These are phyloP conservation scores for Asclepias syriaca DNA, from an alignment of 257 asterid species.

Conservation along the genomic window DNA sequence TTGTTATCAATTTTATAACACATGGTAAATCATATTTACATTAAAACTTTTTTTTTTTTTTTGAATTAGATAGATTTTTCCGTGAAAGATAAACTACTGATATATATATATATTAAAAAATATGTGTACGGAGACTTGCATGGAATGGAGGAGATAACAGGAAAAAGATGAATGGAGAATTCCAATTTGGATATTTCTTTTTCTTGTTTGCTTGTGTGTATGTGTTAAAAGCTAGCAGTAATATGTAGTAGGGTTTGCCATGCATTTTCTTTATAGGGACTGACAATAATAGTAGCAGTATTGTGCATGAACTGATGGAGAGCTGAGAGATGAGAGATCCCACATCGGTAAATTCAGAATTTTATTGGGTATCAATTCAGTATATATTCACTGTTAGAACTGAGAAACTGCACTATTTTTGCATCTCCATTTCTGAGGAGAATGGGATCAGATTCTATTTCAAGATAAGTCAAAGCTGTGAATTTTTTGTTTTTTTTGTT, in stretches of 20 bases:
- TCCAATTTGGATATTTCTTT: not conserved
- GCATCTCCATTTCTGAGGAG: not conserved
- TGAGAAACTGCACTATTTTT: not conserved
- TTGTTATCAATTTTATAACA: too few relatives aligned
- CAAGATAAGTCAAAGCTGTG: conserved; percentile 1
- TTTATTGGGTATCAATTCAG: not conserved
- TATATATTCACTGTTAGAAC: not conserved
- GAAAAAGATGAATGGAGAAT: not conserved
- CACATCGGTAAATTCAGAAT: not conserved
- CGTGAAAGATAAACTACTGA: too few relatives aligned
- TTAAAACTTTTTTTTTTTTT: too few relatives aligned
- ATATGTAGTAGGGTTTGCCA: not conserved
- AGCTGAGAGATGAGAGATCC: not conserved
- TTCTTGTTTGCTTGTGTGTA: not conserved
- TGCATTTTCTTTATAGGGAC: conserved; percentile 1
- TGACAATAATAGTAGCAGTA: not conserved
- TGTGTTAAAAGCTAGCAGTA: not conserved
- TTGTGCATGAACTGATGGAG: not conserved
- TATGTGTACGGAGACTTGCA: too few relatives aligned
- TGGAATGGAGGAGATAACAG: not conserved
- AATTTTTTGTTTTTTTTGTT: not conserved
- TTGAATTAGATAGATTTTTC: too few relatives aligned
- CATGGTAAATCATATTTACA: too few relatives aligned
- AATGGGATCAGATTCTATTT: conserved; percentile 6
- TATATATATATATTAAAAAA: too few relatives aligned